These are phyloP conservation scores for Erucastrum elatum DNA, from an alignment of 345 rosid genomes.

Conservation along the genomic window DNA sequence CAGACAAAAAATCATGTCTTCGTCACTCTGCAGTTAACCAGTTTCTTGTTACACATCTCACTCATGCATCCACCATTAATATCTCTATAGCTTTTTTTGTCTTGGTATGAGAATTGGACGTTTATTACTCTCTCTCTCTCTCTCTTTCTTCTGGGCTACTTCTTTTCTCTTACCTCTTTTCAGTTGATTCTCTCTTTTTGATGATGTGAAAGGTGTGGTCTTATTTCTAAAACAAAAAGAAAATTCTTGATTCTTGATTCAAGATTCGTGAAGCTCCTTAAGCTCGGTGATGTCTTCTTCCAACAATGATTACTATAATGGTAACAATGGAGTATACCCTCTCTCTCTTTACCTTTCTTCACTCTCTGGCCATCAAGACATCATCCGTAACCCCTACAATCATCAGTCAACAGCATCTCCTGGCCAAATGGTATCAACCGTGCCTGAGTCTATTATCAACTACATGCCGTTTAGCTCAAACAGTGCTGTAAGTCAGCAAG, in stretches of 20 bases:
- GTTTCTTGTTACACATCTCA: conserved; percentile 7
- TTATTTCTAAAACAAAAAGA: neutral
- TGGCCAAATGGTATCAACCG: conserved; percentile 26
- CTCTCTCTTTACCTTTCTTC: conserved; percentile 38
- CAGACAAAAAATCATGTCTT: conserved; percentile 18
- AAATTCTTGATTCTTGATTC: neutral
- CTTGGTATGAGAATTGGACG: conserved; percentile 8
- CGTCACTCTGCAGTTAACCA: conserved; percentile 23
- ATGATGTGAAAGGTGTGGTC: conserved; percentile 26
- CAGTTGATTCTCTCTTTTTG: conserved; percentile 24
- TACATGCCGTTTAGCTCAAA: conserved; percentile 35
- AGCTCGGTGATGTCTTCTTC: conserved; percentile 29
- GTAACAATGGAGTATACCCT: conserved; percentile 30
- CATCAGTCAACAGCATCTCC: conserved; percentile 23
- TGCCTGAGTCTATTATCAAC: conserved; percentile 19
- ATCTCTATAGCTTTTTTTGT: conserved; percentile 1
- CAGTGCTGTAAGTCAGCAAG: conserved; percentile 17
- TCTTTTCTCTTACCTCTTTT: conserved; percentile 11
- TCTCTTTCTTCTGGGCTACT: conserved; percentile 15
- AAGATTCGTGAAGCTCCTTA: conserved; percentile 5
- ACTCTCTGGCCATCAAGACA: conserved; percentile 22
- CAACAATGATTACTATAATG: conserved; percentile 21
- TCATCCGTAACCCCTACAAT: conserved; percentile 27
- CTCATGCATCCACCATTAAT: conserved; percentile 1
- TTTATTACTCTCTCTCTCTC: neutral